Conservation (phyloP, 257 asterid species). For the Catharanthus roseus region DNA sequence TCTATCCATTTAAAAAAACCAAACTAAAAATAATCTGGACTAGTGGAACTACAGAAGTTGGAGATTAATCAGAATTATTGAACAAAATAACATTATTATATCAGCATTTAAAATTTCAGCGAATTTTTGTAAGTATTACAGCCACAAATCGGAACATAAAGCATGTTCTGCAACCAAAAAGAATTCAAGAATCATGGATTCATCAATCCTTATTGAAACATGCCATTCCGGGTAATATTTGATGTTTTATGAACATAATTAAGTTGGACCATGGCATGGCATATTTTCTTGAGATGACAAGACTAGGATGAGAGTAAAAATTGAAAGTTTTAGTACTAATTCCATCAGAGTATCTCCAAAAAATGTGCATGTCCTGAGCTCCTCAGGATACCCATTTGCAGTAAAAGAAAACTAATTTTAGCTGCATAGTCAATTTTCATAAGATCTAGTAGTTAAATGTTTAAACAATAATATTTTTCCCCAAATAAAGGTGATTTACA, state of each 20-base stretch:
- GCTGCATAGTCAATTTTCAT: not conserved
- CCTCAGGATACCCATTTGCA: not conserved
- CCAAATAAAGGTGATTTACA: not conserved
- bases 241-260: not conserved
- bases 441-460: not conserved
- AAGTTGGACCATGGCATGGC: not conserved
- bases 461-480: not conserved
- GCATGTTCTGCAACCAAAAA: not conserved
- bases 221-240: not conserved
- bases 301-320: not conserved
- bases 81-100: not conserved
- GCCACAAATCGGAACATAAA: not conserved
- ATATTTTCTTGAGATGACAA: not conserved
- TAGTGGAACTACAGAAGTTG: not conserved
- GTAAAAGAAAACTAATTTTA: no score
- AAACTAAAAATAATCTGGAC: not conserved
- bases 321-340: not conserved
- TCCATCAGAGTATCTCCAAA: not conserved
- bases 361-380: not conserved
- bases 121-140: not conserved
- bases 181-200: not conserved
- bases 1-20: not conserved
- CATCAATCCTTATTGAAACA: not conserved
- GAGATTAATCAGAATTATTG: not conserved
- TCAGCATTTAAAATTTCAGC: not conserved